phyloP scores from a whole-genome alignment of 2,329 filamentous ascomycete species.

The Seiridium unicorne region DNA sequence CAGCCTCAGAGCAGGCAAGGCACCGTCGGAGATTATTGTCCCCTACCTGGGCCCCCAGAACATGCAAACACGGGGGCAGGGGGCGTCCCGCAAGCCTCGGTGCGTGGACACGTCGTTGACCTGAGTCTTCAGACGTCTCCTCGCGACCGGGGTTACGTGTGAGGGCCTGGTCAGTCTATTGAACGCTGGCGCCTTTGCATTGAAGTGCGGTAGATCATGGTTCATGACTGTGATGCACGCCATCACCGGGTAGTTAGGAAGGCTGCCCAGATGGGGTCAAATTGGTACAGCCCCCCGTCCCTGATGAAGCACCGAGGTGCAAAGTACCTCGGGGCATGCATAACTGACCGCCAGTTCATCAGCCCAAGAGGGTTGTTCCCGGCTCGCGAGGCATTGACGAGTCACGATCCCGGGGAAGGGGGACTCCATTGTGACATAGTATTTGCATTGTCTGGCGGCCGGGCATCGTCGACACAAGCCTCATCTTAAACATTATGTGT shows the following conservation, averaged over 20 bases:
- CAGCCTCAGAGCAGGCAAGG: background rate
- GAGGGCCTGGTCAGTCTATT: background rate
- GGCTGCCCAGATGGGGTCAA: background rate
- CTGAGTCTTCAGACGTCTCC: background rate
- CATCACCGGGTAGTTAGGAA: slow-evolving; percentile 12
- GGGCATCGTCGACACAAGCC: slow-evolving; percentile 4
- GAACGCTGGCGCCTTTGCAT: background rate
- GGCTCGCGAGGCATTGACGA: slow-evolving; percentile 23
- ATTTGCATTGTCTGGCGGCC: slow-evolving; percentile 9
- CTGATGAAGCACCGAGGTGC: slow-evolving; percentile 17
- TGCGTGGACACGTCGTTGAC: background rate
- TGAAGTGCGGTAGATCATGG: slow-evolving; percentile 32
- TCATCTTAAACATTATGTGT: slow-evolving; percentile 8
- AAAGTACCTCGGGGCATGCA: slow-evolving; percentile 17
- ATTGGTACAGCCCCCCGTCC: slow-evolving; percentile 12
- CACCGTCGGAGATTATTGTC: background rate
- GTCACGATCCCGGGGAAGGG: background rate
- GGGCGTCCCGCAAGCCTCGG: background rate
- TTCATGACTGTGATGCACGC: slow-evolving; percentile 33
- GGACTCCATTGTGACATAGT: slow-evolving; percentile 6
- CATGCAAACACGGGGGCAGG: background rate
- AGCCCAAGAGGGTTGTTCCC: slow-evolving; percentile 24
- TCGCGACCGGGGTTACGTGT: background rate
- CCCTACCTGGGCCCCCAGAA: background rate
- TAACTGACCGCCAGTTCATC: slow-evolving; percentile 51